A percentile compares a stretch with the other conserved stretches of the same genome.
Evolutionary conservation across 208 protist genomes (phyloP).

Genomic region (Trypanosoma congolense): DNA sequence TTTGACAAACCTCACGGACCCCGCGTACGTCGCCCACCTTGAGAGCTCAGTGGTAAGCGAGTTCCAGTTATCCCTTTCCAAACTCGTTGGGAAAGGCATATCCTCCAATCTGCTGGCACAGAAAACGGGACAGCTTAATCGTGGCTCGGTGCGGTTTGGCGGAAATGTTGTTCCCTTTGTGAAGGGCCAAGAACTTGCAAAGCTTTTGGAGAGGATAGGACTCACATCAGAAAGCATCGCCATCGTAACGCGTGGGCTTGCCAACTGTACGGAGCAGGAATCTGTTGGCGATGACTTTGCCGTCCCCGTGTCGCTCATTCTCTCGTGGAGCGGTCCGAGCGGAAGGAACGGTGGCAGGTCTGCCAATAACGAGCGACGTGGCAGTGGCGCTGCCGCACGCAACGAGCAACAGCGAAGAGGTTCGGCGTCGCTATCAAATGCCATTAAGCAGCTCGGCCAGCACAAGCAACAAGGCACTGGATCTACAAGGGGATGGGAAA

Average conservation of each 20-base stretch:
- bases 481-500: constrained; percentile 17
- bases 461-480: constrained; percentile 1
- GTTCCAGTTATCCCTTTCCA: constrained; percentile 58
- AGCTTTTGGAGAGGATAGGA: constrained; percentile 47
- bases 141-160: constrained; percentile 41
- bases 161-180: constrained; percentile 70
- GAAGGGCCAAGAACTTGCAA: constrained; percentile 45
- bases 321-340: constrained; percentile 60
- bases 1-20: constrained; percentile 21
- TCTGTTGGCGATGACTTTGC: constrained; percentile 62
- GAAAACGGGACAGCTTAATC: constrained; percentile 37
- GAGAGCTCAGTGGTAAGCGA: constrained; percentile 40
- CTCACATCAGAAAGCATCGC: constrained; percentile 62
- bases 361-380: constrained; percentile 3
- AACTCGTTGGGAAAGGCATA: constrained; percentile 67
- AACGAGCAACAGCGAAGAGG: constrained; percentile 21
- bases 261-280: constrained; percentile 65
- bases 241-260: constrained; percentile 56
- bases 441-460: constrained; percentile 21
- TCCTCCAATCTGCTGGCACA: constrained; percentile 41
- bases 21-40: constrained; percentile 34
- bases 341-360: constrained; percentile 5
- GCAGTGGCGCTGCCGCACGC: constrained; percentile 6
- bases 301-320: constrained; percentile 64
- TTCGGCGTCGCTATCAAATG: constrained; percentile 17